Percentiles rank a stretch among this genome's conserved stretches.
Evolutionary conservation across 352 stramenopile genomes (phyloP).

Genomic region (Globisporangium rhizosaccharum): DNA sequence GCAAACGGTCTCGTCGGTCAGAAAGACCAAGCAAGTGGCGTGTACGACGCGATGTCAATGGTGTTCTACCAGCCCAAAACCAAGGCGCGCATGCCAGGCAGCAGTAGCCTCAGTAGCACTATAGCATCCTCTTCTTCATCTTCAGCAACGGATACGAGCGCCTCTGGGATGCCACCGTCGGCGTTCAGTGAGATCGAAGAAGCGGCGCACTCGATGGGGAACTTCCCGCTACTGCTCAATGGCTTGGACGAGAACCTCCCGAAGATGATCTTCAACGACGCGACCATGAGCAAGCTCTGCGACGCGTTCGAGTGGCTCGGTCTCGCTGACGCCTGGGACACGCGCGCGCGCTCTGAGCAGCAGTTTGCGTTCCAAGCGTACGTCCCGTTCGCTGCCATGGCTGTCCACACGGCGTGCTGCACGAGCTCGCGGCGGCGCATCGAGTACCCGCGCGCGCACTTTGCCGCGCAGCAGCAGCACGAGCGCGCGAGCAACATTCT

Average conservation of each 20-base stretch:
- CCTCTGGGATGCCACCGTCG: slow-evolving; percentile 6
- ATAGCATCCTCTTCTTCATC: too few species aligned
- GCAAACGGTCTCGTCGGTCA: slow-evolving; percentile 36
- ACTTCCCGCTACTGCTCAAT: slow-evolving; percentile 75
- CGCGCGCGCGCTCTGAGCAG: slow-evolving; percentile 48
- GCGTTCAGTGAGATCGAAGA: slow-evolving; percentile 58
- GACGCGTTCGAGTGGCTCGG: slow-evolving; percentile 82
- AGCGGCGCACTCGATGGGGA: slow-evolving; percentile 65
- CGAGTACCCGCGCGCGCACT: slow-evolving; percentile 63
- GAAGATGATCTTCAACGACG: slow-evolving; percentile 87
- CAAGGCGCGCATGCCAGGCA: slow-evolving; percentile 11
- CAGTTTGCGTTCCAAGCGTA: slow-evolving; percentile 70
- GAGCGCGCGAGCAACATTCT: slow-evolving; percentile 70
- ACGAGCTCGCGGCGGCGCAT: slow-evolving; percentile 65
- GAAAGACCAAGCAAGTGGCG: slow-evolving; percentile 53
- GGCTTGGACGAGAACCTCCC: slow-evolving; percentile 88
- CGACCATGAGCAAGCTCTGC: slow-evolving; percentile 81
- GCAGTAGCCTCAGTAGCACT: too few species aligned
- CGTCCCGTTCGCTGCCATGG: slow-evolving; percentile 64
- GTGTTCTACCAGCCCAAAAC: slow-evolving; percentile 67
- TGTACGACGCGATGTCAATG: slow-evolving; percentile 65
- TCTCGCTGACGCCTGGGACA: slow-evolving; percentile 70
- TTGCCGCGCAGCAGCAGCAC: slow-evolving; percentile 46
- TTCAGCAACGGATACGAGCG: too few species aligned
- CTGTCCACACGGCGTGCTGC: slow-evolving; percentile 64